Evolutionary conservation across 768 basidiomycete genomes (phyloP), one percentile per base, ranked within the genome.

Genomic region (Termitomyces sp.): DNA sequence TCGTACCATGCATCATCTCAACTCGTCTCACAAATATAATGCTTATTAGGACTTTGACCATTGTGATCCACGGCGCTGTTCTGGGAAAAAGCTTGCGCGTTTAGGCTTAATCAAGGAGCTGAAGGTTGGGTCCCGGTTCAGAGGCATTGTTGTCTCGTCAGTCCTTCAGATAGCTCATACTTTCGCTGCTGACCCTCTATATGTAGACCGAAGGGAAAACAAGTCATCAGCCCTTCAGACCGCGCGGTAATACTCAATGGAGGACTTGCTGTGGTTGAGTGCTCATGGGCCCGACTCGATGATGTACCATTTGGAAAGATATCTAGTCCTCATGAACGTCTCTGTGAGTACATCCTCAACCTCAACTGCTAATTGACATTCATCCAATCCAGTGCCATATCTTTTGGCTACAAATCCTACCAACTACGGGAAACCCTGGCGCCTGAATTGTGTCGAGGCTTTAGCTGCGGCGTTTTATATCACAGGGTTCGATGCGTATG

Each of bases 21-120:
- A 43, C 18, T 45, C 25, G 18, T 29, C 44, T 55, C 25, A 42
- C 31, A 23, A 11, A 52, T n/a, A 53, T 23, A 41, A n/a, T n/a
- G n/a, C n/a, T n/a, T n/a, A n/a, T n/a, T 31, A 96, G 94, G 96
- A 99, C 67, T 98, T 99, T 71, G 88, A 91, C 67, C 97, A 99
- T 67, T 99, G 97, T 66, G 96, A 99, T 68, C 95, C 96, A 0
- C 86, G 86, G 38, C 76, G 80, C 3, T 82, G 81, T 54, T 81
- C 80, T 27, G 97, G 97, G 3, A 98, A 97, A 76, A 95, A 91
- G 66, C 83, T 99, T 5, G 78, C 91, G 3, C 77, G 97, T 9
- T 79, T 93, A 16, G 90, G 91, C 2, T 72, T 99, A 22, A 89
- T 98, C 66, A 85, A 81, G 56, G 86, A 91, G 52, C 83, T 99